Evolutionary conservation across 805 yeast species (phyloP), one percentile per base, ranked within the genome.

Genomic region (Myxozyma nipponensis): DNA sequence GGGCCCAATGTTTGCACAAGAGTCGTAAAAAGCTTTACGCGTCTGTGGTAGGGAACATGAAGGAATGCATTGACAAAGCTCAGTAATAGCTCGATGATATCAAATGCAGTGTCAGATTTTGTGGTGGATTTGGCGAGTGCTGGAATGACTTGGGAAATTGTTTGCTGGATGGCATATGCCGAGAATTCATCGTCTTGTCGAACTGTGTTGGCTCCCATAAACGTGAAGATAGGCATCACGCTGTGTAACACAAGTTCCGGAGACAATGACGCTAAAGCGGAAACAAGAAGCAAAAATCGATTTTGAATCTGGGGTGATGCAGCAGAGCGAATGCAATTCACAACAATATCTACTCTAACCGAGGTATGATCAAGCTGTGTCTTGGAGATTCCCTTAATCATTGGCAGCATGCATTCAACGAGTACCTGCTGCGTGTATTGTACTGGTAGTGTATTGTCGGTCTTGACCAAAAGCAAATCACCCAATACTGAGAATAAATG

Each of bases 201-300:
- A 46, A 93, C 79, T 13, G 97, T 90, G 63, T 89, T 95, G 10
- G 98, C 95, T 52, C 98, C 98, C 98, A 93, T 93, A 62, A 93
- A 93, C 1, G 98, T 93, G 73, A 93, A 93, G 45, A 93, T 91
- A n/a, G 98, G 98, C 98, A 93, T 93, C 6, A 93, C 96, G 1
- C 96, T 86, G 69, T 93, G 98, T 47, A 93, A 72, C 25, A 93
- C 89, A 26, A 85, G 79, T 63, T 91, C 97, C 6, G 98, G 96
- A 10, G 91, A 86, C 49, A 93, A 70, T 0, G 88, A 74, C 0
- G 98, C 98, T 59, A 93, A 72, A 43, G 88, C 84, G 2, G 97
- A 85, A 59, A 93, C 82, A 24, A 93, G 91, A 51, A 91, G 72
- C 52, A 93, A 72, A 44, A 91, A 70, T 59, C 89, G 79, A 70